These are phyloP conservation scores for Candida wancherniae DNA, from an alignment of 805 yeast genomes.

Conservation along the genomic window DNA sequence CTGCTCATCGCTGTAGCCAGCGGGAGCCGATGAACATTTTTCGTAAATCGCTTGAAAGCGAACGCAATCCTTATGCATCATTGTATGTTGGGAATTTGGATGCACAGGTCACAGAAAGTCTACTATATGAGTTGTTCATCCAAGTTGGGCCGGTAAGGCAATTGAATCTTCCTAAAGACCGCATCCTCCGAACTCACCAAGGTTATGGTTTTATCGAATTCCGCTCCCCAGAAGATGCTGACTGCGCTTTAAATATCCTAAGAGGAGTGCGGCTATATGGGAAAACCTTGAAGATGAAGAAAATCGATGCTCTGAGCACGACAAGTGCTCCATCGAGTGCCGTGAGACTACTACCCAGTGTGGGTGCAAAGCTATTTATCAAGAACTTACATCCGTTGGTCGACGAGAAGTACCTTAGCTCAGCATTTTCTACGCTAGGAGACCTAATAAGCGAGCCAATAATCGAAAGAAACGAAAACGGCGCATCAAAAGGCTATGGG, in stretches of 20 bases:
- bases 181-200: conserved; percentile 63
- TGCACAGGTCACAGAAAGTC: conserved; percentile 61
- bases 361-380: conserved; percentile 49
- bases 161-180: conserved; percentile 75
- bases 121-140: conserved; percentile 75
- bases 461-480: conserved; percentile 46
- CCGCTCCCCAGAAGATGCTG: conserved; percentile 53
- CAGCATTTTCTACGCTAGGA: conserved; percentile 70
- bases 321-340: conserved; percentile 12
- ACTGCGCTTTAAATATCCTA: conserved; percentile 59
- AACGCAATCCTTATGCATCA: conserved; percentile 58
- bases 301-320: conserved; percentile 30
- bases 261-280: conserved; percentile 60
- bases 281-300: conserved; percentile 54
- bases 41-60: conserved; percentile 35
- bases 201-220: conserved; percentile 90
- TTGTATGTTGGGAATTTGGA: conserved; percentile 82
- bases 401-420: conserved; percentile 52
- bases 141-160: conserved; percentile 78
- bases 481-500: conserved; percentile 58
- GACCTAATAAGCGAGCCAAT: conserved; percentile 45
- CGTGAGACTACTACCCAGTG: conserved; percentile 14
- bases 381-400: conserved; percentile 65
- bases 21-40: conserved; percentile 33
- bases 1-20: no score